Base-by-base conservation (phyloP, 164 flowering plant species). In the Dillenia suffruticosa region DNA sequence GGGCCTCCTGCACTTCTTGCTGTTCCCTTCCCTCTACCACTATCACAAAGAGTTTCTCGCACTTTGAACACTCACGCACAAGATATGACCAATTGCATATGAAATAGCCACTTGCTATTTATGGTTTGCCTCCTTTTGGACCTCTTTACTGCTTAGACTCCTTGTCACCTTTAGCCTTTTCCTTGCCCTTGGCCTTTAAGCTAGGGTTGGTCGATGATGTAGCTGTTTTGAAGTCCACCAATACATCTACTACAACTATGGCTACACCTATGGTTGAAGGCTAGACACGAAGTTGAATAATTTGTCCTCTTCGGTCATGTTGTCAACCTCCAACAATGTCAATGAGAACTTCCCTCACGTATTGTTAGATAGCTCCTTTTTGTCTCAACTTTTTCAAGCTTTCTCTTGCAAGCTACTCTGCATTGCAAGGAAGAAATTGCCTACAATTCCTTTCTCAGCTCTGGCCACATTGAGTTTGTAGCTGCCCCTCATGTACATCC, bases 261-360 rank as follows among this genome's bases (percentile, higher is more conserved):
- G 11, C 19, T 57, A 44, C 67, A 40, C n/a, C n/a, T n/a, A n/a
- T n/a, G n/a, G n/a, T n/a, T n/a, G n/a, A n/a, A n/a, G n/a, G n/a
- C n/a, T n/a, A 5, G 49, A 64, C 26, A 56, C 17, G 40, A 64
- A 57, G 12, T 56, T 50, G 53, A 57, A 64, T 9, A 64, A n/a
- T 22, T 64, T 64, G 14, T 50, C 56, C 11, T 49, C 61, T 45
- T 57, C 48, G 0, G 56, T 49, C 68, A 64, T 57, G 26, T 26
- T 47, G n/a, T 26, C n/a, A 12, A 64, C 57, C 13, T 64, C 56
- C 16, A 64, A 14, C 61, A 64, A 26, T 9, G 50, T 43, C 9
- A 56, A 57, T 15, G 14, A 49, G 22, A 57, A 64, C n/a, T 19
- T 40, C 56, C 56, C 57, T 64, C 17, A 64, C 61, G 43, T 49